phyloP scores from a whole-genome alignment of 2,329 filamentous ascomycete genomes.

The Rhexocercosporidium sp. region DNA sequence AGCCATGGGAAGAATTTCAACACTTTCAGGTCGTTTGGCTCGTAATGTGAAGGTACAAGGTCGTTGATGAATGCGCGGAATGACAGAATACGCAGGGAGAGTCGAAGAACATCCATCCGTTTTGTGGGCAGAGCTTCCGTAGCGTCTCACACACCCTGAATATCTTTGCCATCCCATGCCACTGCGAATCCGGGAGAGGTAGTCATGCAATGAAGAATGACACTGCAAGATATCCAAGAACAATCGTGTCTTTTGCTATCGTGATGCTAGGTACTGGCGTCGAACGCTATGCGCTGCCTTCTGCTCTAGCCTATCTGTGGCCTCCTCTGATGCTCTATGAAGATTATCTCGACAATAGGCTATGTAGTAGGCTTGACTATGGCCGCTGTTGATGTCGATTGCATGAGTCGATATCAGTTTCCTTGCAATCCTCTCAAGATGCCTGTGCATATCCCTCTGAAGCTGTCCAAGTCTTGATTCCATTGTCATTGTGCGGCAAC shows the following conservation, averaged over 20 bases:
- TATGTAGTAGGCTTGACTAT: slow-evolving; percentile 54
- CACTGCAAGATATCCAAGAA: slow-evolving; percentile 45
- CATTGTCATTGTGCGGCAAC: slow-evolving; percentile 1
- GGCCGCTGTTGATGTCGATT: slow-evolving; percentile 42
- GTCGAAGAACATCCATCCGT: not conserved
- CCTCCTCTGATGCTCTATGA: slow-evolving; percentile 61
- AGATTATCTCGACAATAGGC: slow-evolving; percentile 72
- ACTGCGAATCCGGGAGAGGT: slow-evolving; percentile 27
- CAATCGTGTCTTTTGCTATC: slow-evolving; percentile 69
- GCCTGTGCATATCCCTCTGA: slow-evolving; percentile 10
- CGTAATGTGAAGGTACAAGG: not conserved
- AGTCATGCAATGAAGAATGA: slow-evolving; percentile 43
- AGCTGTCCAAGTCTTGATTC: not conserved
- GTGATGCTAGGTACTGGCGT: slow-evolving; percentile 74
- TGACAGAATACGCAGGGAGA: not conserved
- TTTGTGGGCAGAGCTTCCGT: not conserved
- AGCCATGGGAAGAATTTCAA: not conserved
- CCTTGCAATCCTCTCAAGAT: slow-evolving; percentile 23
- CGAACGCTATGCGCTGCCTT: slow-evolving; percentile 63
- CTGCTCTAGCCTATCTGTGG: slow-evolving; percentile 55
- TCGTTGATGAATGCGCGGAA: not conserved
- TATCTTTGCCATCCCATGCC: slow-evolving; percentile 13
- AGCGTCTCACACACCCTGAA: slow-evolving; percentile 9
- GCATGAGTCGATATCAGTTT: slow-evolving; percentile 37
- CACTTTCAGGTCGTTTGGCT: not conserved